Conservation (phyloP, 1,284 basidiomycete species). For the Microbotryum silenes-acaulis region DNA sequence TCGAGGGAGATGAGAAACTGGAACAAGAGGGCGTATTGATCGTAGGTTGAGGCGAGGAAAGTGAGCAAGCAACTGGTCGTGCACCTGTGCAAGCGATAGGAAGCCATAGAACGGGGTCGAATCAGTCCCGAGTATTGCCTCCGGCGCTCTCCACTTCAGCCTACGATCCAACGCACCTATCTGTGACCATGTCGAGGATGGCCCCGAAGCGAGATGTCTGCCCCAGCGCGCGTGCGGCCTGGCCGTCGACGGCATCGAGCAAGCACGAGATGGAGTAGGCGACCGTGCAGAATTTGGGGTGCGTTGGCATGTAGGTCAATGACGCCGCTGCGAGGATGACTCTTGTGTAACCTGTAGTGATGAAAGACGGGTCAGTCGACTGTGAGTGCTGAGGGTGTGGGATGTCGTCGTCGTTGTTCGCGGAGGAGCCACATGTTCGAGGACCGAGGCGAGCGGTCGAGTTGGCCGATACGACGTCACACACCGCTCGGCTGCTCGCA, state of each 20-base stretch:
- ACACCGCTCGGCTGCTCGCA: neutral
- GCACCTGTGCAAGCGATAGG: constrained; percentile 53
- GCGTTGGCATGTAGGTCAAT: constrained; percentile 86
- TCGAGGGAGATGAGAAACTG: constrained; percentile 95
- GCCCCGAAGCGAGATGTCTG: constrained; percentile 96
- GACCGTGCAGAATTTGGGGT: constrained; percentile 86
- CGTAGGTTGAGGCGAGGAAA: constrained; percentile 86
- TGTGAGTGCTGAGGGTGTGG: neutral
- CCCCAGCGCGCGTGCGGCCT: constrained; percentile 77
- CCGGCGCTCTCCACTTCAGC: too few relatives aligned
- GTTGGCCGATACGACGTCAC: neutral
- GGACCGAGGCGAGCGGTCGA: neutral
- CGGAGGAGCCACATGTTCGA: neutral
- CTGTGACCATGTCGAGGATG: constrained; percentile 99
- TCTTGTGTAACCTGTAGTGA: constrained; percentile 68
- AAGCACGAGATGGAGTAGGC: constrained; percentile 88
- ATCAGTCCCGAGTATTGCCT: too few relatives aligned
- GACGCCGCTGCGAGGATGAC: constrained; percentile 84
- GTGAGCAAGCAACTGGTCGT: constrained; percentile 92
- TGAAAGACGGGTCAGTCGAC: neutral
- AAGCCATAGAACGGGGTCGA: too few relatives aligned
- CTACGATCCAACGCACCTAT: constrained; percentile 56
- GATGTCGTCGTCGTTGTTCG: neutral
- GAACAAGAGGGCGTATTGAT: constrained; percentile 71
- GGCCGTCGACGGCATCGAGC: constrained; percentile 91